Conservation (phyloP, 2,329 filamentous ascomycete species). For the Aspergillus brunneoviolaceus region DNA sequence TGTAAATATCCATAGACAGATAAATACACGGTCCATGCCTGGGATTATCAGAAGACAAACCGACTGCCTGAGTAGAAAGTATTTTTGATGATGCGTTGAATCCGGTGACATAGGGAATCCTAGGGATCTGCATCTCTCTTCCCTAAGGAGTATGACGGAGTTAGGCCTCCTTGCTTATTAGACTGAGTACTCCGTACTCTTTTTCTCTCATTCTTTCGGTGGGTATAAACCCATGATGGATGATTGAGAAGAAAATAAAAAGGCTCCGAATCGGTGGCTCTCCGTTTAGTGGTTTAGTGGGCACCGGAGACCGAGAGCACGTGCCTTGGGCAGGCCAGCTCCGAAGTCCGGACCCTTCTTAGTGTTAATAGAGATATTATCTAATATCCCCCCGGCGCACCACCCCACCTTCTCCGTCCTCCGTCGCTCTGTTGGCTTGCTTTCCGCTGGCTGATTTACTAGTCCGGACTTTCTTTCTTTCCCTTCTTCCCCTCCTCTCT, state of each 20-base stretch:
- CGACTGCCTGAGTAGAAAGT: too few species aligned
- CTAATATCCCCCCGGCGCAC: neutral
- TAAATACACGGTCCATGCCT: neutral
- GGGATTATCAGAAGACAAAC: too few species aligned
- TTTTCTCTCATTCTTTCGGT: too few species aligned
- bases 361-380: neutral
- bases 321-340: neutral
- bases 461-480: constrained; percentile 27
- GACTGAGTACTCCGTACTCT: too few species aligned
- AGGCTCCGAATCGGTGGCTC: constrained; percentile 6
- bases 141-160: neutral
- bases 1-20: neutral
- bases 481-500: constrained; percentile 59
- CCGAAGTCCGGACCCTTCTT: constrained; percentile 4
- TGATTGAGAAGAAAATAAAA: neutral
- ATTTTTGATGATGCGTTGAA: neutral
- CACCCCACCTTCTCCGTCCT: constrained; percentile 7
- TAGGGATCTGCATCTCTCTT: neutral
- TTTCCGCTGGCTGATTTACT: too few species aligned
- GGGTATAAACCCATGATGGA: too few species aligned
- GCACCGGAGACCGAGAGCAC: neutral
- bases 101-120: neutral
- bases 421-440: neutral
- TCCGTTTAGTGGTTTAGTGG: neutral
- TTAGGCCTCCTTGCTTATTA: neutral